Evolutionary conservation across 2,329 filamentous ascomycete genomes (phyloP), one percentile per base, ranked within the genome.

Genomic region (Paecilomyces niveus): DNA sequence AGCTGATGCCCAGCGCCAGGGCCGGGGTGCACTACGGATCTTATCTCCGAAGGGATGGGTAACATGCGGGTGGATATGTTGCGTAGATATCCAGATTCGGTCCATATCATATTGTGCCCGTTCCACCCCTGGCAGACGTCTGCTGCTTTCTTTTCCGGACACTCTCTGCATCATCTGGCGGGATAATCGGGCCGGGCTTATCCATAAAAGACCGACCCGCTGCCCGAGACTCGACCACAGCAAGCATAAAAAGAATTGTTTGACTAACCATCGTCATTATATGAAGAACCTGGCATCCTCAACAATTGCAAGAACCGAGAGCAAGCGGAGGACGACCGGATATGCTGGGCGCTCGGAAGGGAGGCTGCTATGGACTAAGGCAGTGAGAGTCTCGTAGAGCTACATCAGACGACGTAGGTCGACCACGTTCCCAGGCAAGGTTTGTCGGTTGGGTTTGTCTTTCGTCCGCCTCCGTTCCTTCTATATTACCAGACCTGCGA

Each of bases 211-310:
- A 7, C 35, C 11, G 33, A n/a, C 33, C 33, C 33, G 11, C 33
- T 39, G 35, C 35, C 15, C 18, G 35, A 45, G 15, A 18, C 7
- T n/a, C 15, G n/a, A n/a, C 18, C 32, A 29, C 29, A 18, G n/a
- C 52, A 58, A 22, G 49, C 15, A 57, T 54, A 55, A 54, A 26
- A 52, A 56, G 45, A 58, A 54, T 13, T 50, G 32, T 32, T 57
- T 61, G 56, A 75, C 73, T 74, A 62, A 75, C 73, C 73, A 74
- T 75, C 71, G 59, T 68, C 63, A 62, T 70, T 68, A 60, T 68
- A 69, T 61, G 68, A 64, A 62, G 67, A 68, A 64, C 72, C 71
- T 69, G 73, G 74, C 65, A 64, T 64, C 54, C 60, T 61, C 55
- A 59, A 56, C 50, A 57, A 52, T 45, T 50, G 26, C 55, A 51